A percentile compares a stretch with the other conserved stretches of the same genome.
phyloP scores from a whole-genome alignment of 2,329 filamentous ascomycete species.

The Colletotrichum karsti region DNA sequence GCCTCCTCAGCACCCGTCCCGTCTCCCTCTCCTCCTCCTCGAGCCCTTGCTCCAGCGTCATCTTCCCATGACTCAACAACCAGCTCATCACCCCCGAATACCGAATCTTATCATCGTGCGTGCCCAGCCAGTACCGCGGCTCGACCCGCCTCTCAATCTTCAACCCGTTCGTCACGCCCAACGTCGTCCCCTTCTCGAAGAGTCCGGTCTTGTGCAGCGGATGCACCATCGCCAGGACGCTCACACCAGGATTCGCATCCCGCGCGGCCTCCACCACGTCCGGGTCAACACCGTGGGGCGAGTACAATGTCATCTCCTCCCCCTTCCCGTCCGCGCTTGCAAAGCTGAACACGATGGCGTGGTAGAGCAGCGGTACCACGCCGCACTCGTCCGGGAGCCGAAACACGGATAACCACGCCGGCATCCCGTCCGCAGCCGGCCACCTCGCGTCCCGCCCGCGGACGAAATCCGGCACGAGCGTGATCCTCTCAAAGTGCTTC shows the following conservation, averaged over 20 bases:
- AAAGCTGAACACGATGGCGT: background rate
- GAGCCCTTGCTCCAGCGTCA: background rate
- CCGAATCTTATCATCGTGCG: background rate
- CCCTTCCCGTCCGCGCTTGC: background rate
- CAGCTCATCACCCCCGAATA: slow-evolving; percentile 5
- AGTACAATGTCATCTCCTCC: background rate
- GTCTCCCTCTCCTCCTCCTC: background rate
- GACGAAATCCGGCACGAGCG: background rate
- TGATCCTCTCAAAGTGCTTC: background rate
- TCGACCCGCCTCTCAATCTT: background rate
- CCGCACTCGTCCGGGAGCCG: background rate
- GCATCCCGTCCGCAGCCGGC: background rate
- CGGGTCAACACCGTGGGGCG: background rate
- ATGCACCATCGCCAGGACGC: background rate
- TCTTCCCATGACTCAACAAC: background rate
- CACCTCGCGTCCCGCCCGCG: background rate
- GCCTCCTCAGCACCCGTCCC: background rate
- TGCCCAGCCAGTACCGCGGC: slow-evolving; percentile 4
- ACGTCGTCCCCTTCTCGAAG: background rate
- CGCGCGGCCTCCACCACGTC: background rate
- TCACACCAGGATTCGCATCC: background rate
- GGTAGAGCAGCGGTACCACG: background rate
- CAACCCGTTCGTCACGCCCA: background rate
- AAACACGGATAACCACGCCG: background rate
- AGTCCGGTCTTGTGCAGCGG: background rate